Evolutionary conservation across 2,329 filamentous ascomycete species (phyloP), one percentile per base, ranked within the genome.

Genomic region (Diaporthe sp.): DNA sequence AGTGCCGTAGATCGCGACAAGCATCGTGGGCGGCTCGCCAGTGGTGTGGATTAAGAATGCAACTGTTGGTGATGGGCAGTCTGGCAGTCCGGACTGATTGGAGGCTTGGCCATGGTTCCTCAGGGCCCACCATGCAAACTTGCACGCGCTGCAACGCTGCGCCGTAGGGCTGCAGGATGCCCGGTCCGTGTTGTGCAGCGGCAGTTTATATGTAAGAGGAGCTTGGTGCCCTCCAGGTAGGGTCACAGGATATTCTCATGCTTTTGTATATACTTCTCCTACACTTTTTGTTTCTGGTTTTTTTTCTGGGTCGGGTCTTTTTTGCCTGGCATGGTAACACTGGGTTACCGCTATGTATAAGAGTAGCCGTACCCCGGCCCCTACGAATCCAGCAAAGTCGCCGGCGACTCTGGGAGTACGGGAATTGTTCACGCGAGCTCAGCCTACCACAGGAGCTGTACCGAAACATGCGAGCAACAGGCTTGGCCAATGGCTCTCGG

Each of bases 101-200:
- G 44, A 46, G 31, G 12, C 62, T 51, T 5, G 15, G 9, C 46
- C 10, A 10, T 68, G 44, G 22, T 17, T 19, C 13, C 8, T 65
- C 22, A 39, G 37, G 28, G 28, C 46, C 17, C 61, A 19, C 46
- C 46, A 31, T 65, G 46, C 70, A 44, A 31, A 25, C 44, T 28
- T 22, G 7, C 57, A 53, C 39, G 28, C 57, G 55, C 46, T 62
- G 46, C n/a, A 25, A 72, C n/a, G 39, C 70, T 65, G 58, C 46
- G 46, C 70, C 70, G 58, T n/a, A 44, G 70, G 58, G 70, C 70
- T 72, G 70, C 70, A 72, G 34, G 5, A 28, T 28, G 34, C 34
- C 34, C 13, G 4, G 4, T n/a, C 34, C 57, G 25, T 25, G n/a
- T 42, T n/a, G 58, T 62, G 46, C 70, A 72, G 44, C 44, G 57